Conservation (phyloP, 805 yeast species). For the Debaryomyces hansenii region DNA sequence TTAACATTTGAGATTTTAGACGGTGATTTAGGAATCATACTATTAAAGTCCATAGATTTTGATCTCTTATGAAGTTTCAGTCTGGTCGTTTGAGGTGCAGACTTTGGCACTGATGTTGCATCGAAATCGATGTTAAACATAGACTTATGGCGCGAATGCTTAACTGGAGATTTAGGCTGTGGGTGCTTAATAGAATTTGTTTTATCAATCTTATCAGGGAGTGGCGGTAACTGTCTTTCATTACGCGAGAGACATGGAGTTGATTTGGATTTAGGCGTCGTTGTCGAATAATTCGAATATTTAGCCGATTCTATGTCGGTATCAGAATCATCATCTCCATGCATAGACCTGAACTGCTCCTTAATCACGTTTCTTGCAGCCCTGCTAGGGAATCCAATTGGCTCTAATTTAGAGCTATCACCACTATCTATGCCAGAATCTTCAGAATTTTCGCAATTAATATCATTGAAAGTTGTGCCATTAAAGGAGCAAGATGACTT, state of each 20-base stretch:
- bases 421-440: not conserved
- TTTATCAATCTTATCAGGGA: slow-evolving; percentile 1
- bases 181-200: not conserved
- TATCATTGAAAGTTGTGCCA: slow-evolving; percentile 29
- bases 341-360: slow-evolving; percentile 24
- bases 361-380: slow-evolving; percentile 28
- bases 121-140: slow-evolving; percentile 34
- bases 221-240: slow-evolving; percentile 5
- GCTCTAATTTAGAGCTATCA: slow-evolving; percentile 21
- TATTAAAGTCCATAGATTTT: slow-evolving; percentile 12
- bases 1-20: not conserved
- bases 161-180: slow-evolving; percentile 16
- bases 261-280: slow-evolving; percentile 15
- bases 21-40: not conserved
- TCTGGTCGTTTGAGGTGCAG: slow-evolving; percentile 1
- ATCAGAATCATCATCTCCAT: slow-evolving; percentile 26
- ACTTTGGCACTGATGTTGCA: slow-evolving; percentile 2
- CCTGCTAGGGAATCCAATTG: slow-evolving; percentile 35
- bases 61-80: slow-evolving; percentile 7
- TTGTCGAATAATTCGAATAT: slow-evolving; percentile 11
- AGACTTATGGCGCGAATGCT: slow-evolving; percentile 41
- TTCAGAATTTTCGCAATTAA: slow-evolving; percentile 17
- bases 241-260: slow-evolving; percentile 16
- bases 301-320: slow-evolving; percentile 30
- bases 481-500: slow-evolving; percentile 9